Evolutionary conservation across 2,329 filamentous ascomycete genomes (phyloP), one percentile per base, ranked within the genome.

Genomic region (Dactylonectria estremocensis): DNA sequence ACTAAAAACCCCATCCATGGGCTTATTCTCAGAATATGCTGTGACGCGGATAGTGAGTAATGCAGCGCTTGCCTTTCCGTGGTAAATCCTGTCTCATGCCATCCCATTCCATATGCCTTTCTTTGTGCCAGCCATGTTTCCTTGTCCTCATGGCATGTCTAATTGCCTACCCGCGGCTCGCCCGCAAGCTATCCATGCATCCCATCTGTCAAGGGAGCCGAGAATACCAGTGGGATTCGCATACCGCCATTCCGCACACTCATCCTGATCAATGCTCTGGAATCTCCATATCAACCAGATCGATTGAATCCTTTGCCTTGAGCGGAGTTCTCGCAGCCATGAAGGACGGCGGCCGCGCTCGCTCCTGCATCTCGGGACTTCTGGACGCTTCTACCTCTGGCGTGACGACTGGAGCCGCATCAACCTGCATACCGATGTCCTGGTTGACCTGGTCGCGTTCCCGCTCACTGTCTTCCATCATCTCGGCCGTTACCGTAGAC

Each of bases 301-400:
- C 62, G 7, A 65, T 18, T 20, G 77, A 64, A 61, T 77, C 77
- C 49, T 74, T 72, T 20, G 68, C 69, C 57, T 69, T 40, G 16
- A 66, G 67, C 61, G 72, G 50, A 68, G 74, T 63, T 64, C 68
- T 66, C 28, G 69, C 31, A 3, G 71, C 52, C 60, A 79, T 72
- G 10, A 80, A 76, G 13, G 75, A 60, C 11, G 75, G 73, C 9
- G 73, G 74, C n/a, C 73, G 70, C 40, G 70, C 68, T 33, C 81
- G 80, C 68, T 86, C 83, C 69, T 83, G 81, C 84, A 86, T 86
- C 71, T 86, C 84, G 0, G 84, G 83, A n/a, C 68, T 74, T 57
- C 77, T 80, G 10, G 66, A n/a, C 48, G 58, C 71, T 22, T 73
- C 75, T 22, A 55, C 64, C 37, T 71, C 65, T n/a, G 70, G 64